These are phyloP conservation scores for Aquilaria malaccensis DNA, from an alignment of 345 rosid genomes.

Conservation along the genomic window DNA sequence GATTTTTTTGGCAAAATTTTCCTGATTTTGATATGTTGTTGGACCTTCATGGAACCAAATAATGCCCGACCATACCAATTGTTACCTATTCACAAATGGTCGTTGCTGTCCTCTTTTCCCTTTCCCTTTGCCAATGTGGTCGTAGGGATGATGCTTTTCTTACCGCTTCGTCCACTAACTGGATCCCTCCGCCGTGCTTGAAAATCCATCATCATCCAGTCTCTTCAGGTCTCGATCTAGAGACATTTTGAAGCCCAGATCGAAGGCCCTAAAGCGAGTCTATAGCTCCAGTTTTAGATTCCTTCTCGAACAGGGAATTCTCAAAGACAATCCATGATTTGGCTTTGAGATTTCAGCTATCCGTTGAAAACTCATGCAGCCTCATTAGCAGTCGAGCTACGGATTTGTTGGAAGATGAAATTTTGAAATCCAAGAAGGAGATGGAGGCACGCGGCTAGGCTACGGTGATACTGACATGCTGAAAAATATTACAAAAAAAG, in stretches of 20 bases:
- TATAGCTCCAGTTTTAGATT: conserved; percentile 48
- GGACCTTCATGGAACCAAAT: too few relatives aligned
- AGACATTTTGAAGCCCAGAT: conserved; percentile 25
- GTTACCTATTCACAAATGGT: conserved; percentile 49
- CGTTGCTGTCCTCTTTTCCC: conserved; percentile 50
- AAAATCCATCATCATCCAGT: conserved; percentile 21
- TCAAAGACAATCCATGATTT: conserved; percentile 34
- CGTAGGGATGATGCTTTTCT: conserved; percentile 23
- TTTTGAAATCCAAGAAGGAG: not conserved
- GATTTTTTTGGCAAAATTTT: not conserved
- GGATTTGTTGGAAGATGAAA: too few relatives aligned
- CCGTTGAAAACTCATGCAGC: conserved; percentile 20
- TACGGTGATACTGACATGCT: too few relatives aligned
- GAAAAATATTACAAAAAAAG: too few relatives aligned
- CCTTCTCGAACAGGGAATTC: conserved; percentile 71
- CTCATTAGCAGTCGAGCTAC: not conserved
- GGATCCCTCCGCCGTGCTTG: conserved; percentile 42
- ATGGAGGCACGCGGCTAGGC: too few relatives aligned
- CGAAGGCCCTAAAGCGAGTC: conserved; percentile 28
- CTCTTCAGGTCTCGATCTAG: conserved; percentile 40
- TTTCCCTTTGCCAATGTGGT: conserved; percentile 35
- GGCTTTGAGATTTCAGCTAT: conserved; percentile 33
- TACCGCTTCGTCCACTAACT: conserved; percentile 32
- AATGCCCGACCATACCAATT: conserved; percentile 27
- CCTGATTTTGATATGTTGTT: not conserved